phyloP scores from a whole-genome alignment of 345 rosid species.

The Corchorus olitorius region DNA sequence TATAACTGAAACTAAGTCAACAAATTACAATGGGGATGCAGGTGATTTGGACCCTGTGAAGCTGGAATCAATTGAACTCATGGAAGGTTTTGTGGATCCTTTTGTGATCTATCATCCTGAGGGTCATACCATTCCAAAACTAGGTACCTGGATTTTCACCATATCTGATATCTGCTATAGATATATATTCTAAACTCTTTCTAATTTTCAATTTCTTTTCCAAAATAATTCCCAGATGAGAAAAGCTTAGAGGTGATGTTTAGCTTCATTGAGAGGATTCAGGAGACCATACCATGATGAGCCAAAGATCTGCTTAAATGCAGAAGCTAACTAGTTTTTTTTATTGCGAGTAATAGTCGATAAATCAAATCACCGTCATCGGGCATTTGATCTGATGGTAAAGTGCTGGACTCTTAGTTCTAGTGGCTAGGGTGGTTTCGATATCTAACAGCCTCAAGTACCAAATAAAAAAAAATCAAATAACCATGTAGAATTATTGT shows the following conservation, averaged over 20 bases:
- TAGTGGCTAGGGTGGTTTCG: no score
- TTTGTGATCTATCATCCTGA: constrained; percentile 22
- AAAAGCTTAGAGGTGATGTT: constrained; percentile 12
- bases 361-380: no score
- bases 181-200: background rate
- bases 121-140: constrained; percentile 34
- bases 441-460: no score
- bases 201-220: background rate
- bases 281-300: background rate
- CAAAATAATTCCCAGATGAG: constrained; percentile 9
- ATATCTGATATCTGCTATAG: background rate
- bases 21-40: background rate
- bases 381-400: no score
- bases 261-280: constrained; percentile 18
- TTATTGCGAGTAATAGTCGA: no score
- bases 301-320: background rate
- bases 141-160: background rate
- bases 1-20: no score
- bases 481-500: no score
- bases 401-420: no score
- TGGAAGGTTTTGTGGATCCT: constrained; percentile 34
- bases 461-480: no score
- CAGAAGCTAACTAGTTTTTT: background rate
- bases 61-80: constrained; percentile 18
- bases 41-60: constrained; percentile 25